Percentiles rank a stretch among this genome's conserved stretches.
Conservation (phyloP, 1,284 basidiomycete species). For the Cutaneotrichosporon daszewskae region DNA sequence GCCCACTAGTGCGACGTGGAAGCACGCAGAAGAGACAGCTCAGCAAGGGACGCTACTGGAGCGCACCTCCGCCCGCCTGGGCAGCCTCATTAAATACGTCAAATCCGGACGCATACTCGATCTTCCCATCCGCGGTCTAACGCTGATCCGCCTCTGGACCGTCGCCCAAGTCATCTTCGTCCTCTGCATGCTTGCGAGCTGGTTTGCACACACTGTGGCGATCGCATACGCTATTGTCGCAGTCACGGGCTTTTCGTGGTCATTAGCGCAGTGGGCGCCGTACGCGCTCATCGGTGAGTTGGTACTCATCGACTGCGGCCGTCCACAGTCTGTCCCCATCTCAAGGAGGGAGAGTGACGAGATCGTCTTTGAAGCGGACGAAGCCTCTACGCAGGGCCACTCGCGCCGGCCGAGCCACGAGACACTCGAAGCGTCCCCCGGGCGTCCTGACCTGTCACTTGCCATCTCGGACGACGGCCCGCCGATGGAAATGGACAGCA, state of each 20-base stretch:
- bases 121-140: conserved; percentile 42
- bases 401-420: neutral
- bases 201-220: conserved; percentile 43
- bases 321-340: too few relatives aligned
- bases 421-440: too few relatives aligned
- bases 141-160: conserved; percentile 40
- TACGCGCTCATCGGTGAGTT: conserved; percentile 43
- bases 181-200: conserved; percentile 44
- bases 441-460: too few relatives aligned
- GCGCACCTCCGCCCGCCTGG: conserved; percentile 8
- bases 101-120: conserved; percentile 19
- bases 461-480: neutral
- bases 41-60: conserved; percentile 6
- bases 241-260: conserved; percentile 51
- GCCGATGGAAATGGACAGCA: conserved; percentile 19
- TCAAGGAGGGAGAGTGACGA: conserved; percentile 2
- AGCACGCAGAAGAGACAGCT: conserved; percentile 4
- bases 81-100: conserved; percentile 15
- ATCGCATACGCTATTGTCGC: conserved; percentile 50
- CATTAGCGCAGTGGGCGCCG: conserved; percentile 47
- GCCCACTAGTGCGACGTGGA: conserved; percentile 19
- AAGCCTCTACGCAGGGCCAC: neutral
- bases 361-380: conserved; percentile 12
- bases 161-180: conserved; percentile 44
- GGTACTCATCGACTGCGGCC: conserved; percentile 39